Evolutionary conservation across 805 yeast species (phyloP).

Genomic region (Priceomyces melissophilus): DNA sequence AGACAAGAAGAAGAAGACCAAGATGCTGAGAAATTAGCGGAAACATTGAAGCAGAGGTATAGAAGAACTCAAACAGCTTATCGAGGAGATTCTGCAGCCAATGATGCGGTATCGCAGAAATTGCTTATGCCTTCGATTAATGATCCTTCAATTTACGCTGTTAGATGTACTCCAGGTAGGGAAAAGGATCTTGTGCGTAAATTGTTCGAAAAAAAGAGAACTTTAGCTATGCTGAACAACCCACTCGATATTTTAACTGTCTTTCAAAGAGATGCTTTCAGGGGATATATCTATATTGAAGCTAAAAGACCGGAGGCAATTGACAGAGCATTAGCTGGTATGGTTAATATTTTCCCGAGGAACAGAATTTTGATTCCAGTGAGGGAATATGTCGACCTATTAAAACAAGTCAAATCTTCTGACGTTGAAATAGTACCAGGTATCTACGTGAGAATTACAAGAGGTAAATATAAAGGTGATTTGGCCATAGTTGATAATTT

Average conservation of each 20-base stretch:
- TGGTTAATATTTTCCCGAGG: constrained; percentile 74
- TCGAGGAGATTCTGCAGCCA: constrained; percentile 72
- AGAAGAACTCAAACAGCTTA: constrained; percentile 82
- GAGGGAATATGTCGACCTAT: constrained; percentile 87
- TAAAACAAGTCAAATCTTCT: constrained; percentile 83
- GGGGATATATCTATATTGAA: constrained; percentile 90
- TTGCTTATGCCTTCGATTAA: constrained; percentile 91
- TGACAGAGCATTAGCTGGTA: constrained; percentile 80
- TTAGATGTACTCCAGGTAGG: constrained; percentile 87
- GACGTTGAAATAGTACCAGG: constrained; percentile 91
- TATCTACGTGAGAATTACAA: constrained; percentile 81
- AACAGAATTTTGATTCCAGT: constrained; percentile 89
- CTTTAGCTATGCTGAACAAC: constrained; percentile 66
- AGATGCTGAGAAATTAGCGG: constrained; percentile 93
- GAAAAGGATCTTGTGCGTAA: constrained; percentile 89
- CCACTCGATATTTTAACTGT: constrained; percentile 85
- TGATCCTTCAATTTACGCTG: constrained; percentile 95
- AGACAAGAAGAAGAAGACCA: constrained; percentile 85
- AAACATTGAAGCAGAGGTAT: constrained; percentile 85
- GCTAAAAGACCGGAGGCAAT: constrained; percentile 93
- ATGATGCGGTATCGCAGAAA: constrained; percentile 78
- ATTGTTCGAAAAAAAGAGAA: constrained; percentile 77
- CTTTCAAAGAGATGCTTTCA: constrained; percentile 90
- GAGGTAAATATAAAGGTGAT: constrained; percentile 92
- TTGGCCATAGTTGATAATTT: constrained; percentile 89